A percentile compares a stretch with the other conserved stretches of the same genome.
Evolutionary conservation across 2,329 filamentous ascomycete species (phyloP).

Genomic region (Ploettnerulaceae sp.): DNA sequence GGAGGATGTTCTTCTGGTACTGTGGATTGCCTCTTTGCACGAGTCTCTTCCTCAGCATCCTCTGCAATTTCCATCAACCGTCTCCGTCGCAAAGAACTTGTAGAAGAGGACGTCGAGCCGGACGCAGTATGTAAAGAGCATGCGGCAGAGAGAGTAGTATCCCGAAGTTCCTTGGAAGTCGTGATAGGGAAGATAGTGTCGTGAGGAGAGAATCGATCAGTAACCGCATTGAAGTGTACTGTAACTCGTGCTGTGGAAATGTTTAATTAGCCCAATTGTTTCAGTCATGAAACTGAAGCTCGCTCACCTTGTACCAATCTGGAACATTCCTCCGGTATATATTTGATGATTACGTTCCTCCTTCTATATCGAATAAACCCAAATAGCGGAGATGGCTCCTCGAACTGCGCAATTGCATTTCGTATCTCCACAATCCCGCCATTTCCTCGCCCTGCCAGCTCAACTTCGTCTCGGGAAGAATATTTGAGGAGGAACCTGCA

Average conservation of each 20-base stretch:
- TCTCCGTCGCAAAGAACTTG: slow-evolving; percentile 69
- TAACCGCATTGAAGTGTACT: slow-evolving; percentile 63
- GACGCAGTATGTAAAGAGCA: slow-evolving; percentile 87
- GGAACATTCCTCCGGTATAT: slow-evolving; percentile 85
- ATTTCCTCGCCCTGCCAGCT: slow-evolving; percentile 69
- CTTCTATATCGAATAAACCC: slow-evolving; percentile 87
- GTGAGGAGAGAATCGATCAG: slow-evolving; percentile 74
- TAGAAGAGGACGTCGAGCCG: slow-evolving; percentile 79
- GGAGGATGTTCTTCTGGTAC: slow-evolving; percentile 41
- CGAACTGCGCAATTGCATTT: slow-evolving; percentile 69
- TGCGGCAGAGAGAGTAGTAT: slow-evolving; percentile 79
- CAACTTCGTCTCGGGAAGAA: slow-evolving; percentile 79
- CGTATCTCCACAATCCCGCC: slow-evolving; percentile 83
- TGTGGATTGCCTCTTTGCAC: slow-evolving; percentile 55
- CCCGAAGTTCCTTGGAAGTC: slow-evolving; percentile 72
- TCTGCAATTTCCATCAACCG: slow-evolving; percentile 91
- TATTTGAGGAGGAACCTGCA: slow-evolving; percentile 92
- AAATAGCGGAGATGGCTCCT: slow-evolving; percentile 83
- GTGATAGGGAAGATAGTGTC: slow-evolving; percentile 79
- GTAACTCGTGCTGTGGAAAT: slow-evolving; percentile 67
- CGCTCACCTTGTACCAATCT: slow-evolving; percentile 81
- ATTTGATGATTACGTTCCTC: slow-evolving; percentile 87
- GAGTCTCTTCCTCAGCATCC: slow-evolving; percentile 63
- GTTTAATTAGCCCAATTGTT: slow-evolving; percentile 17
- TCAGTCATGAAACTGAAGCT: not conserved